These are phyloP conservation scores for Stephania yunnanensis DNA, from an alignment of 164 flowering plant species.

Conservation along the genomic window DNA sequence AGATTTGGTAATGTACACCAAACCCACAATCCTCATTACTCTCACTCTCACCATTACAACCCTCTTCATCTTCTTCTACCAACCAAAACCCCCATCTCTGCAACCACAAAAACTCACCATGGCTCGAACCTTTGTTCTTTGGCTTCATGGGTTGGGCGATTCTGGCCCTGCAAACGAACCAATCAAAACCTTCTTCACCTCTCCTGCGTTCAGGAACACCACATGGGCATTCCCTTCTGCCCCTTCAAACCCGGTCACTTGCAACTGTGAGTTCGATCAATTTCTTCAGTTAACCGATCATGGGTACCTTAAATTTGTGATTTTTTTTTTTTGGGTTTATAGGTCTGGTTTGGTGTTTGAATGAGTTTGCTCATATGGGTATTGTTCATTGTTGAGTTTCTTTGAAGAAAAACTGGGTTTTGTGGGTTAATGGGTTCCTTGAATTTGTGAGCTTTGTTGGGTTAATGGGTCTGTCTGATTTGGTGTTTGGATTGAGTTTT, in stretches of 20 bases:
- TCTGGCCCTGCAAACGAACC: constrained; percentile 95
- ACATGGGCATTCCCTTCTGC: constrained; percentile 94
- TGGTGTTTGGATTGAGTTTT: background rate
- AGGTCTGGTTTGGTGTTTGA: background rate
- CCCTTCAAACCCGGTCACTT: constrained; percentile 69
- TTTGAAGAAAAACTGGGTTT: too few species aligned
- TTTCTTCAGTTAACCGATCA: background rate
- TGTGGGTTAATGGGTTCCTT: background rate
- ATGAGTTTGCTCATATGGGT: background rate
- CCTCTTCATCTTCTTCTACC: constrained; percentile 26
- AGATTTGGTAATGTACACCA: background rate
- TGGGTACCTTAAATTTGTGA: background rate
- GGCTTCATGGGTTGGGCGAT: constrained; percentile 91
- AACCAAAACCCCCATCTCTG: constrained; percentile 13
- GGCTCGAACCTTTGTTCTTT: constrained; percentile 63
- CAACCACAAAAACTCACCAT: constrained; percentile 22
- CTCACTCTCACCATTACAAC: constrained; percentile 27
- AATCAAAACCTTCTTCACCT: constrained; percentile 72
- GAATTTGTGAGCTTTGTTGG: background rate
- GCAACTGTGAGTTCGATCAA: constrained; percentile 51
- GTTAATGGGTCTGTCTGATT: background rate
- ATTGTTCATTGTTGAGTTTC: background rate
- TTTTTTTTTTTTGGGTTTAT: background rate
- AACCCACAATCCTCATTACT: constrained; percentile 25
- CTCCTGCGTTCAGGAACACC: constrained; percentile 61